Evolutionary conservation across 192 early-diverging fungal species (phyloP).

Genomic region (Rhizoclosmatium sp.): DNA sequence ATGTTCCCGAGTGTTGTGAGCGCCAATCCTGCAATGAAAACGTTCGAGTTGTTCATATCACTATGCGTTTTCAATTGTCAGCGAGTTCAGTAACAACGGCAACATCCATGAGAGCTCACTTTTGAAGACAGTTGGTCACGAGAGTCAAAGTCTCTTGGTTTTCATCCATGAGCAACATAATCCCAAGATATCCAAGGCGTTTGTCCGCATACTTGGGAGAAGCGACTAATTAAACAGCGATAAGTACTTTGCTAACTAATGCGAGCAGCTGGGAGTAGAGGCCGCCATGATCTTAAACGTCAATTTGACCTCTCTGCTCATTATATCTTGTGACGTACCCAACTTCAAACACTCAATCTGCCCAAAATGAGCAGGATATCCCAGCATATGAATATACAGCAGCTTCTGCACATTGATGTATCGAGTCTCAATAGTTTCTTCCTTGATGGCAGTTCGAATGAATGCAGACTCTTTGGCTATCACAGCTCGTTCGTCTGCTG

Average conservation of each 20-base stretch:
- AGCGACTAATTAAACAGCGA: slow-evolving; percentile 63
- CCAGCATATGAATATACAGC: slow-evolving; percentile 97
- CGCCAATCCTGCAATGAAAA: slow-evolving; percentile 94
- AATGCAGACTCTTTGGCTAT: slow-evolving; percentile 95
- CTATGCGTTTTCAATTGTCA: slow-evolving; percentile 47
- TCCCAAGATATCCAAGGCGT: slow-evolving; percentile 95
- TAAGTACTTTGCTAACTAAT: too few relatives aligned
- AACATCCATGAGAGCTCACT: slow-evolving; percentile 61
- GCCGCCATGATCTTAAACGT: too few relatives aligned
- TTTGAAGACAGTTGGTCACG: slow-evolving; percentile 97
- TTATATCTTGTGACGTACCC: slow-evolving; percentile 44
- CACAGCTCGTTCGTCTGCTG: slow-evolving; percentile 98
- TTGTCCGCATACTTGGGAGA: slow-evolving; percentile 93
- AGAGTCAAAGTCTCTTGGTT: slow-evolving; percentile 97
- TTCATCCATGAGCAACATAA: slow-evolving; percentile 96
- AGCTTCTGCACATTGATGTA: slow-evolving; percentile 96
- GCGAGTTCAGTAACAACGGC: not conserved
- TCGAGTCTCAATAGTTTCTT: slow-evolving; percentile 89
- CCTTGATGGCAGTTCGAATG: slow-evolving; percentile 96
- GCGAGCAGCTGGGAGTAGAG: too few relatives aligned
- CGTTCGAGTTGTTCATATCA: slow-evolving; percentile 94
- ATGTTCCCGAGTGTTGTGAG: slow-evolving; percentile 96
- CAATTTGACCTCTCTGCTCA: too few relatives aligned
- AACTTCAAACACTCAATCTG: slow-evolving; percentile 99
- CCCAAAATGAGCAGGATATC: slow-evolving; percentile 98